Evolutionary conservation across 1,284 basidiomycete genomes (phyloP), one percentile per base, ranked within the genome.

Genomic region (Ceratobasidium sp.): DNA sequence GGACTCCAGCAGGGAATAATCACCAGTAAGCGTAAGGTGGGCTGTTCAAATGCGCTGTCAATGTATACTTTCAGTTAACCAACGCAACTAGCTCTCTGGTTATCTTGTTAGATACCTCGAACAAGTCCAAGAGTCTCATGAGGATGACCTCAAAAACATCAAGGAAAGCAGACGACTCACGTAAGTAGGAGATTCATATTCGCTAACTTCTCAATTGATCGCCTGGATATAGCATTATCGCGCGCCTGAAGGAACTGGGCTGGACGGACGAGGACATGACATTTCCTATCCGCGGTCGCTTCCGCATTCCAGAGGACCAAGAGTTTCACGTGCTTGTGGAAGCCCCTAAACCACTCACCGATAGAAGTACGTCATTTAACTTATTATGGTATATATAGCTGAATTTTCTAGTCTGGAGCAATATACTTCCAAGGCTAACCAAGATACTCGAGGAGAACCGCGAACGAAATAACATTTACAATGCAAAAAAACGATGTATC

Each of bases 361-460:
- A 73, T 3, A 56, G 70, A 18, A 73, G 70, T 73, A 63, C n/a
- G n/a, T n/a, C n/a, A n/a, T n/a, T n/a, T n/a, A 1, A 58, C 33
- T 39, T 1, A 33, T n/a, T n/a, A n/a, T n/a, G n/a, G n/a, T n/a
- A 15, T 10, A 33, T 10, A 3, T 12, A n/a, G 28, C 5, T 23
- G 9, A 12, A n/a, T 7, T 63, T 13, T 26, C 1, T 56, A 73
- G 71, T 20, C 33, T 73, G 71, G 71, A 63, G 13, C 39, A 73
- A 51, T 39, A 61, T 63, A 13, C 58, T 73, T 28, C 71, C 71
- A 18, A 73, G 63, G 28, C 71, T 73, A 1, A 61, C 23, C 5
- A 15, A 13, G 18, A 23, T 73, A 15, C 71, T 73, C 12, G 71
- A 73, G 26, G 20, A 63, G 18, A 73, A 73, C 44, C 58, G 71